These are phyloP conservation scores for Chrysanthemum seticuspe DNA, from an alignment of 129 eudicot species.

Conservation along the genomic window DNA sequence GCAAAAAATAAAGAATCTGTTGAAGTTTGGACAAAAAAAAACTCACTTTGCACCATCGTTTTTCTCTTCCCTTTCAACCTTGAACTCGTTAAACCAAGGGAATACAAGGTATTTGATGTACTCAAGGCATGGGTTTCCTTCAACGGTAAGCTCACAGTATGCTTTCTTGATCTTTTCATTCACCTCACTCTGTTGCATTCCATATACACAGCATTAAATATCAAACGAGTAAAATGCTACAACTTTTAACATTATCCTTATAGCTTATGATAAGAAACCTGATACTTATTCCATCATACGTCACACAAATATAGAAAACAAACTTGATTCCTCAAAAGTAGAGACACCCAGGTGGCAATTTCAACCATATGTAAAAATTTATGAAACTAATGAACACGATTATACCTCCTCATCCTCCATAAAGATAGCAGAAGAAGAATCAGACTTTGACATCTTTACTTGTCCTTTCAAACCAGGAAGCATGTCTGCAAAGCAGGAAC, in stretches of 20 bases:
- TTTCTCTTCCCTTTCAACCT: slow-evolving; percentile 46
- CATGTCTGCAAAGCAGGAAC: slow-evolving; percentile 46
- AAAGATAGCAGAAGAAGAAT: slow-evolving; percentile 49
- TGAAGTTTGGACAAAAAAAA: background rate
- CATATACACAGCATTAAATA: background rate
- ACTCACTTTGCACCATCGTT: slow-evolving; percentile 65
- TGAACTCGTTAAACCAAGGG: slow-evolving; percentile 59
- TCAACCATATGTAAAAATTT: background rate
- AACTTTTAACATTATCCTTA: background rate
- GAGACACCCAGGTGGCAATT: background rate
- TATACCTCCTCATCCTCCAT: slow-evolving; percentile 73
- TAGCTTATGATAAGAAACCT: background rate
- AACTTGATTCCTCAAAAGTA: too few relatives aligned
- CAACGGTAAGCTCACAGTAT: slow-evolving; percentile 55
- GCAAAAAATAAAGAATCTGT: background rate
- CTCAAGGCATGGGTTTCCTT: slow-evolving; percentile 66
- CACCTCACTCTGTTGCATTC: slow-evolving; percentile 39
- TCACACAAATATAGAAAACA: too few relatives aligned
- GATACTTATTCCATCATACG: too few relatives aligned
- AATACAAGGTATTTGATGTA: slow-evolving; percentile 54
- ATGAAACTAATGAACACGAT: background rate
- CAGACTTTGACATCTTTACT: slow-evolving; percentile 70
- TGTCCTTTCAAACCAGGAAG: slow-evolving; percentile 73
- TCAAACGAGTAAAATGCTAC: background rate
- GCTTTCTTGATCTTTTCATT: slow-evolving; percentile 58